These are phyloP conservation scores for Trebouxia sp. DNA, from an alignment of 139 green algal genomes.

Conservation along the genomic window DNA sequence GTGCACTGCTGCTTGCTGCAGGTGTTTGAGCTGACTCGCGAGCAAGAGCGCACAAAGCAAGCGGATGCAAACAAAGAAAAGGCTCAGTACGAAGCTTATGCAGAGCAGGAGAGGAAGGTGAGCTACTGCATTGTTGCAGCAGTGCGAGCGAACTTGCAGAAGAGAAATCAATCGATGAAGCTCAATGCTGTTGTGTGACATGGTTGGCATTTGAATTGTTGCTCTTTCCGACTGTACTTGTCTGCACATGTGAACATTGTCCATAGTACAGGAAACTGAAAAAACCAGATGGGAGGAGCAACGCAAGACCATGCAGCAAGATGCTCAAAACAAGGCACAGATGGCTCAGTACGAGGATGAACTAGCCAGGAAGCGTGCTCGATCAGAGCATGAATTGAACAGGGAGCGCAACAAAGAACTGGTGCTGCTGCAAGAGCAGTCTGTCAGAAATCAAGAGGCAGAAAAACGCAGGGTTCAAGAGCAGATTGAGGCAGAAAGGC, in stretches of 20 bases:
- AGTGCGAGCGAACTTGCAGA: too few species aligned
- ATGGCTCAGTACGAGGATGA: slow-evolving; percentile 82
- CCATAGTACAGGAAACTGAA: slow-evolving; percentile 81
- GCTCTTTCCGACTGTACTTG: neutral
- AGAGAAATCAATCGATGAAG: too few species aligned
- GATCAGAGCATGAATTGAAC: slow-evolving; percentile 79
- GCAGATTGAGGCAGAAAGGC: slow-evolving; percentile 88
- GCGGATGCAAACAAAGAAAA: slow-evolving; percentile 77
- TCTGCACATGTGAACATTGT: neutral
- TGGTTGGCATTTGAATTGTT: too few species aligned
- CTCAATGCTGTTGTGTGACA: too few species aligned
- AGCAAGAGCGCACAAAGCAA: slow-evolving; percentile 93
- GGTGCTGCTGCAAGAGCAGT: slow-evolving; percentile 90
- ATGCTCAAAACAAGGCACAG: slow-evolving; percentile 86
- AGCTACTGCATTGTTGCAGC: neutral
- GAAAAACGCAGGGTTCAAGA: slow-evolving; percentile 71
- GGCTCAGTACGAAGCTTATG: slow-evolving; percentile 70
- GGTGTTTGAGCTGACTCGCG: slow-evolving; percentile 86
- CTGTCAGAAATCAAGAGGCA: slow-evolving; percentile 66
- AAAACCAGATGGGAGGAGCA: slow-evolving; percentile 88
- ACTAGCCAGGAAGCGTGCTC: slow-evolving; percentile 63
- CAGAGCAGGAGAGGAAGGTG: slow-evolving; percentile 38
- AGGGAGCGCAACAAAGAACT: slow-evolving; percentile 87
- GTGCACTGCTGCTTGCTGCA: slow-evolving; percentile 38
- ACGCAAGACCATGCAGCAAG: slow-evolving; percentile 80